These are phyloP conservation scores for Orychophragmus violaceus DNA, from an alignment of 345 rosid species.

Conservation along the genomic window DNA sequence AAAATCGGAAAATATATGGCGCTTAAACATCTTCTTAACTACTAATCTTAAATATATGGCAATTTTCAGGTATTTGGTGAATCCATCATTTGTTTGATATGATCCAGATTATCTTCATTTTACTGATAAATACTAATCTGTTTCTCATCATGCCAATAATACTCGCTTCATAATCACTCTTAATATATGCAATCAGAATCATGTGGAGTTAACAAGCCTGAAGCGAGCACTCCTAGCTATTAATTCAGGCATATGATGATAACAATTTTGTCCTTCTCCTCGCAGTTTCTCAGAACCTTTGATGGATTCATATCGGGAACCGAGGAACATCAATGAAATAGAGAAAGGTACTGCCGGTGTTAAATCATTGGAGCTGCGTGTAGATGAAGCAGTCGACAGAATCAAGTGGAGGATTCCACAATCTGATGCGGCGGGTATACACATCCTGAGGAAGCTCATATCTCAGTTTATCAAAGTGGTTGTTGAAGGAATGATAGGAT, in stretches of 20 bases:
- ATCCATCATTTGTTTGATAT: too few species aligned
- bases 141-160: not conserved
- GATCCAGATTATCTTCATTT: too few species aligned
- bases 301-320: too few species aligned
- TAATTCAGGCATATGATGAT: not conserved
- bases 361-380: slow-evolving; percentile 33
- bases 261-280: slow-evolving; percentile 4
- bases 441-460: slow-evolving; percentile 58
- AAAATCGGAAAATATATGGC: too few species aligned
- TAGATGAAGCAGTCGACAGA: slow-evolving; percentile 32
- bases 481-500: slow-evolving; percentile 98
- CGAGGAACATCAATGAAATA: slow-evolving; percentile 22
- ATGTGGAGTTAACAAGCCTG: slow-evolving; percentile 10
- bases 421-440: slow-evolving; percentile 41
- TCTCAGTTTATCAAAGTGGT: slow-evolving; percentile 90
- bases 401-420: slow-evolving; percentile 59
- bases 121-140: not conserved
- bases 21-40: too few species aligned
- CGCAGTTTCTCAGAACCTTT: slow-evolving; percentile 81
- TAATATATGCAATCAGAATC: not conserved
- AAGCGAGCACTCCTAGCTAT: not conserved
- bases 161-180: not conserved
- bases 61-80: too few species aligned
- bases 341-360: slow-evolving; percentile 19
- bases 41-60: too few species aligned